Conservation (phyloP, 2,329 filamentous ascomycete species). For the Fusarium sp. region DNA sequence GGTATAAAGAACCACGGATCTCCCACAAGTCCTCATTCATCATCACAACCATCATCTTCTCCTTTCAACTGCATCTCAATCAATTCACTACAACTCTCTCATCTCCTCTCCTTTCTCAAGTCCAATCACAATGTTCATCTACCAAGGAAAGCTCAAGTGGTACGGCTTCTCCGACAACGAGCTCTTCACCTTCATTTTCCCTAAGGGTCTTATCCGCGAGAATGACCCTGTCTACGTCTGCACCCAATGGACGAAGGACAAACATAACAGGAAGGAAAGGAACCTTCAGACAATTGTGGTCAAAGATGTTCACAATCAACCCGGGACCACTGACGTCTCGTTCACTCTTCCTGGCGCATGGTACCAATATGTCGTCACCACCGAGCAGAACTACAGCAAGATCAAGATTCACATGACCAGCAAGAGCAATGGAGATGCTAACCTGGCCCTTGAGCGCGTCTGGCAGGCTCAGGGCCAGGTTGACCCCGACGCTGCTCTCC, state of each 20-base stretch:
- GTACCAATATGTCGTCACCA: not conserved
- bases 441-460: fast-evolving
- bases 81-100: not conserved
- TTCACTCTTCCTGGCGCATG: fast-evolving
- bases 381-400: not conserved
- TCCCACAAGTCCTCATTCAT: not conserved
- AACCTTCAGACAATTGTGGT: fast-evolving
- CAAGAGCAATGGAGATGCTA: too few species aligned
- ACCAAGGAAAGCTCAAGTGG: not conserved
- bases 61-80: not conserved
- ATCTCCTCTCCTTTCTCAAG: not conserved
- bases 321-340: fast-evolving
- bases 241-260: not conserved
- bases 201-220: not conserved
- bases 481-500: not conserved
- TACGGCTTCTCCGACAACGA: fast-evolving
- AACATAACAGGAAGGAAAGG: not conserved
- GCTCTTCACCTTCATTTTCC: not conserved
- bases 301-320: fast-evolving
- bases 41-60: not conserved
- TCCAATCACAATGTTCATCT: not conserved
- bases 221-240: fast-evolving
- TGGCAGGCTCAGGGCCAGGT: not conserved
- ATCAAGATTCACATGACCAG: not conserved
- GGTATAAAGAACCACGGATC: not conserved